Evolutionary conservation across 306 rosid genomes (phyloP).

Genomic region (Myrica gale): DNA sequence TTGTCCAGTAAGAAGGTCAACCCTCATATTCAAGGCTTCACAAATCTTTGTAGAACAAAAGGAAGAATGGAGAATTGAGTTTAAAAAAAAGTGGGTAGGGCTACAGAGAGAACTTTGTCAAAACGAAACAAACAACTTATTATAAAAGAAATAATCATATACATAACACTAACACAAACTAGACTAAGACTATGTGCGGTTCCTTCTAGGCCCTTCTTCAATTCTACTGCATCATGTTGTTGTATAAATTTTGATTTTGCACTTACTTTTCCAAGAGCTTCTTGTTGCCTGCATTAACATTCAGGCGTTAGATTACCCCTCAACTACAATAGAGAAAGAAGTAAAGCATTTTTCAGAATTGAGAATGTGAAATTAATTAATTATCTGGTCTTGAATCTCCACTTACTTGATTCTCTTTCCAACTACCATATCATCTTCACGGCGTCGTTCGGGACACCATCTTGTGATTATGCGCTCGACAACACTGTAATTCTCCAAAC

Average conservation of each 20-base stretch:
- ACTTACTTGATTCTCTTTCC: slow-evolving; percentile 13
- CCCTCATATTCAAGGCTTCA: neutral
- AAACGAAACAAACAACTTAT: neutral
- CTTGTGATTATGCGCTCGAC: slow-evolving; percentile 50
- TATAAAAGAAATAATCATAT: neutral
- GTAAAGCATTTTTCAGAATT: neutral
- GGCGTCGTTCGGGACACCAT: slow-evolving; percentile 64
- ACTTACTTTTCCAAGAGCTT: neutral
- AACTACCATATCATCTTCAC: slow-evolving; percentile 38
- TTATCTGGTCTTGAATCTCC: too few relatives aligned
- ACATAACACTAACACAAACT: neutral
- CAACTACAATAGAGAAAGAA: too few relatives aligned
- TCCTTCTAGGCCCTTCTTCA: neutral
- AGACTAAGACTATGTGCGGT: neutral
- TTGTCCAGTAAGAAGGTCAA: neutral
- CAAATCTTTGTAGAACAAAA: neutral
- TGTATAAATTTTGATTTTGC: neutral
- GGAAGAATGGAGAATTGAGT: neutral
- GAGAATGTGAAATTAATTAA: neutral
- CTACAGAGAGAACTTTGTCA: neutral
- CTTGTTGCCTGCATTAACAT: too few relatives aligned
- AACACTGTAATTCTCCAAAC: slow-evolving; percentile 38
- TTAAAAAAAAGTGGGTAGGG: neutral
- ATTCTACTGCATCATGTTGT: neutral
- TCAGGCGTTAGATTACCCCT: too few relatives aligned